Evolutionary conservation across 2,329 filamentous ascomycete genomes (phyloP).

Genomic region (Epicoccum sorghinum): DNA sequence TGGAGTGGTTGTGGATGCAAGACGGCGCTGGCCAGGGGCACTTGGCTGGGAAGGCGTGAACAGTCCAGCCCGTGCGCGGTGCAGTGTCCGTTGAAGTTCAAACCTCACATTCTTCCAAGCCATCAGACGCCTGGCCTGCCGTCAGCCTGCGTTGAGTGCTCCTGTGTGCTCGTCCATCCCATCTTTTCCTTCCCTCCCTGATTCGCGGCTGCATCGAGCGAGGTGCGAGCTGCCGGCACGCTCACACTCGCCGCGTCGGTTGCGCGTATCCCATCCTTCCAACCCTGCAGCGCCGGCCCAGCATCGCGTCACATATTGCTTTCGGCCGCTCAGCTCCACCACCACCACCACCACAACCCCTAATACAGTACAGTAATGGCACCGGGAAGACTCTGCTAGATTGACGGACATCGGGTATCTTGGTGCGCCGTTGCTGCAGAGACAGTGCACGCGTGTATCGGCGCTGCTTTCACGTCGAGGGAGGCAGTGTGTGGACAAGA

Average conservation of each 20-base stretch:
- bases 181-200: slow-evolving; percentile 6
- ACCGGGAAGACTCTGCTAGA: slow-evolving; percentile 31
- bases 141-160: slow-evolving; percentile 15
- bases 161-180: slow-evolving; percentile 10
- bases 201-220: slow-evolving; percentile 16
- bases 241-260: slow-evolving; percentile 31
- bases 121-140: slow-evolving; percentile 30
- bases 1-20: slow-evolving; percentile 22
- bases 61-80: slow-evolving; percentile 9
- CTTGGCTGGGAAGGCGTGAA: slow-evolving; percentile 2
- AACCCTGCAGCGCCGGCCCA: slow-evolving; percentile 30
- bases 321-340: neutral
- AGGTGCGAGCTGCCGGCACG: slow-evolving; percentile 12
- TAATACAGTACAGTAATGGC: slow-evolving; percentile 39
- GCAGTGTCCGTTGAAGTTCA: slow-evolving; percentile 10
- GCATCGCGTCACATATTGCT: slow-evolving; percentile 18
- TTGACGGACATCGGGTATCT: slow-evolving; percentile 61
- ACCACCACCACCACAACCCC: slow-evolving; percentile 8
- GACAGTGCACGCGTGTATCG: slow-evolving; percentile 81
- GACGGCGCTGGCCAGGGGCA: slow-evolving; percentile 14
- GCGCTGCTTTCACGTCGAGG: slow-evolving; percentile 68
- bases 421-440: slow-evolving; percentile 78
- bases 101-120: slow-evolving; percentile 35
- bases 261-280: slow-evolving; percentile 34
- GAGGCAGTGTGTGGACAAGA: slow-evolving; percentile 44